Percentiles rank a stretch among this genome's conserved stretches.
Conservation (phyloP, 345 rosid species). For the Geranium brycei region DNA sequence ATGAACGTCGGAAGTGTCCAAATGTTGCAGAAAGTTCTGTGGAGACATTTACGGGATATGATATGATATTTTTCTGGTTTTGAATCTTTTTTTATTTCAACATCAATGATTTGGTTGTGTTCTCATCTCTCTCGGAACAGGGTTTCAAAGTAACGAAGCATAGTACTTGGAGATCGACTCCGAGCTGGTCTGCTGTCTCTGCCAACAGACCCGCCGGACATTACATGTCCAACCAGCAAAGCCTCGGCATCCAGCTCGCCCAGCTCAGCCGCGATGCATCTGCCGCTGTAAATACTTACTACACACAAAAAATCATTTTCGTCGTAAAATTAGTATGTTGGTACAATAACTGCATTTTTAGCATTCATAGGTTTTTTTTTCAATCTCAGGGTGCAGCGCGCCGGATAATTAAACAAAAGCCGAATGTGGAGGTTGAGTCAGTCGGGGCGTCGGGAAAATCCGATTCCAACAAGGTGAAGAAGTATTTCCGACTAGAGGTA, state of each 20-base stretch:
- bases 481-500: conserved; percentile 33
- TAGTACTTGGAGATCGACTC: conserved; percentile 75
- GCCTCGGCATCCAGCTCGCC: conserved; percentile 87
- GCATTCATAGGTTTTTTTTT: neutral
- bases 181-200: conserved; percentile 78
- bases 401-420: conserved; percentile 32
- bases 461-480: conserved; percentile 22
- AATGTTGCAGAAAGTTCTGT: no score
- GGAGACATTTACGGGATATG: no score
- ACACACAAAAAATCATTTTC: neutral
- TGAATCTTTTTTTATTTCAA: no score
- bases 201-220: conserved; percentile 69
- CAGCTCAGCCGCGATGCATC: conserved; percentile 99
- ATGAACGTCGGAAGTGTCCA: no score
- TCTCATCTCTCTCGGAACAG: conserved; percentile 19
- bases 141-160: conserved; percentile 80
- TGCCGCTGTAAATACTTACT: conserved; percentile 66
- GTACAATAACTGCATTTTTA: neutral
- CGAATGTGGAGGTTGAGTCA: conserved; percentile 39
- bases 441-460: conserved; percentile 27
- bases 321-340: neutral
- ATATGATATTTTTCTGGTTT: no score
- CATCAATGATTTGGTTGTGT: neutral
- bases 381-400: conserved; percentile 43
- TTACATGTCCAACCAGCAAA: conserved; percentile 93